These are phyloP conservation scores for Starmerella powellii DNA, from an alignment of 805 yeast genomes.

Conservation along the genomic window DNA sequence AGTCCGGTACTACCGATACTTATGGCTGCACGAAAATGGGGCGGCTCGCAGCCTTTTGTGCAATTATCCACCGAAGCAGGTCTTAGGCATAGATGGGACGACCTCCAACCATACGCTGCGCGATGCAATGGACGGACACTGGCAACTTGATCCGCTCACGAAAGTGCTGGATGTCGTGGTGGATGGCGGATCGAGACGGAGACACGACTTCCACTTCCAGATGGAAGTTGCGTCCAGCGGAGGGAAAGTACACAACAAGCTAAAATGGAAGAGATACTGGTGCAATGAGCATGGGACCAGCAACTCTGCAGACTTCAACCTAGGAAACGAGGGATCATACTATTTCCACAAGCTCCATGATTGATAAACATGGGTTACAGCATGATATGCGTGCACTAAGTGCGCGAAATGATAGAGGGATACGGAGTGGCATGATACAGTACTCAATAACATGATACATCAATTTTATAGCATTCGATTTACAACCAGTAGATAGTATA, in stretches of 20 bases:
- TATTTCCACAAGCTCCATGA: conserved; percentile 34
- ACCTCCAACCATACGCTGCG: background rate
- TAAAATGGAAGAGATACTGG: conserved; percentile 59
- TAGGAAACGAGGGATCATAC: conserved; percentile 67
- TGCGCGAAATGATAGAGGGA: too few relatives aligned
- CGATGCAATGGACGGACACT: conserved; percentile 15
- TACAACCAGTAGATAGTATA: too few relatives aligned
- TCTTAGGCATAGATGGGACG: conserved; percentile 34
- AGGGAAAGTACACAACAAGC: conserved; percentile 50
- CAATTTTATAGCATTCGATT: too few relatives aligned
- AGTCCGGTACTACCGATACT: conserved; percentile 78
- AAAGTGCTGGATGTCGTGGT: conserved; percentile 38
- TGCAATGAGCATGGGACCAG: conserved; percentile 45
- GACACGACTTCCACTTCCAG: conserved; percentile 47
- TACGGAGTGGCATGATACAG: too few relatives aligned
- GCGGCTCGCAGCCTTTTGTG: conserved; percentile 57
- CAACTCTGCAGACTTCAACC: conserved; percentile 42
- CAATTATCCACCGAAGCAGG: conserved; percentile 54
- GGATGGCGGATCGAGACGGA: conserved; percentile 40
- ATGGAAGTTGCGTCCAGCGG: conserved; percentile 55
- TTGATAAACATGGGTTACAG: too few relatives aligned
- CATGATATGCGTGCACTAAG: too few relatives aligned
- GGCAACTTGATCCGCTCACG: conserved; percentile 51
- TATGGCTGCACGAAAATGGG: conserved; percentile 72
- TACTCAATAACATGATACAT: too few relatives aligned